Percentiles rank a stretch among this genome's conserved stretches.
Conservation (phyloP, 768 basidiomycete species). For the Xerocomus potaroensis region DNA sequence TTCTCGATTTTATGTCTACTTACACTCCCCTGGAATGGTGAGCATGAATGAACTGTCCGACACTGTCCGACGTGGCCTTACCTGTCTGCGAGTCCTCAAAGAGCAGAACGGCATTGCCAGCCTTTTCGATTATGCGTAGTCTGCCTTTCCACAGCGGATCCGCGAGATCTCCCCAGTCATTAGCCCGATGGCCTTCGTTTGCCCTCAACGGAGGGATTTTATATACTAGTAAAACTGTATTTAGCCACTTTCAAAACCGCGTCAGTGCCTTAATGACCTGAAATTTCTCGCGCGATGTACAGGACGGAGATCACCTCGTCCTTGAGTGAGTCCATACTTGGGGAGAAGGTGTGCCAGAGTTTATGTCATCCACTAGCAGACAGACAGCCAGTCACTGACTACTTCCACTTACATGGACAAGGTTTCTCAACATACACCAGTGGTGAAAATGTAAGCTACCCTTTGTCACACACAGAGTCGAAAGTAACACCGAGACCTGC, state of each 20-base stretch:
- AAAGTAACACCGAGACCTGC: not conserved
- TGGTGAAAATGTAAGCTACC: constrained; percentile 32
- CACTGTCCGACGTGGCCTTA: constrained; percentile 33
- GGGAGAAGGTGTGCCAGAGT: not conserved
- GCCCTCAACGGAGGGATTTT: constrained; percentile 84
- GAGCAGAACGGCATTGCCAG: constrained; percentile 58
- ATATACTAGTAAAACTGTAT: constrained; percentile 57
- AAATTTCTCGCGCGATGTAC: constrained; percentile 87
- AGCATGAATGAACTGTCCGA: constrained; percentile 2
- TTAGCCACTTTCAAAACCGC: constrained; percentile 14
- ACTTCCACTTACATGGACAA: constrained; percentile 15
- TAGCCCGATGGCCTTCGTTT: constrained; percentile 88
- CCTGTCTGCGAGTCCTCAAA: constrained; percentile 82
- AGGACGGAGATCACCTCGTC: constrained; percentile 89
- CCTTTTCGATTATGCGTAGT: constrained; percentile 78
- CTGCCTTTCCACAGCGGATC: constrained; percentile 90
- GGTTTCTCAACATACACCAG: not conserved
- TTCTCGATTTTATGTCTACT: constrained; percentile 23
- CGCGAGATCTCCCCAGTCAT: constrained; percentile 87
- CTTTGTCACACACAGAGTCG: not conserved
- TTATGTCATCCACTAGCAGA: constrained; percentile 23
- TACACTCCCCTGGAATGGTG: constrained; percentile 58
- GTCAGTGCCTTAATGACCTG: constrained; percentile 49
- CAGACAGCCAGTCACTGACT: constrained; percentile 10
- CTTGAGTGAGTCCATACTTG: constrained; percentile 49